phyloP scores from a whole-genome alignment of 352 stramenopile genomes.

The Phytopythium montanum region DNA sequence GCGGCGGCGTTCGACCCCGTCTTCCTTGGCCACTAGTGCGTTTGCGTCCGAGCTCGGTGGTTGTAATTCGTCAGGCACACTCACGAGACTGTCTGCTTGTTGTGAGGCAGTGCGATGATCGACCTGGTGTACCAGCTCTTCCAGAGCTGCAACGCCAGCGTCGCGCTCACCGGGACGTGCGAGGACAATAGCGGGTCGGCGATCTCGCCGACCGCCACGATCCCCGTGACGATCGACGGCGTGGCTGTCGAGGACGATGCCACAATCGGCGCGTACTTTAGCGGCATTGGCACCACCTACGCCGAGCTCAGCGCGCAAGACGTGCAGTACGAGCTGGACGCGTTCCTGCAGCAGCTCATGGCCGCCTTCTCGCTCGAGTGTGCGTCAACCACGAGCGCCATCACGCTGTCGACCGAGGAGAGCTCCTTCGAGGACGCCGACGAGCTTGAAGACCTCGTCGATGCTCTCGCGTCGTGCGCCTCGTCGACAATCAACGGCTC shows the following conservation, averaged over 20 bases:
- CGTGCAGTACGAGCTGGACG: conserved; percentile 56
- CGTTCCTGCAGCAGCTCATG: conserved; percentile 55
- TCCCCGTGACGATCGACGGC: conserved; percentile 31
- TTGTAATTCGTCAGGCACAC: background rate
- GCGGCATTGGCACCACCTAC: conserved; percentile 25
- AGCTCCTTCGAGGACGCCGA: conserved; percentile 41
- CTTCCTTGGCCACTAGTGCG: conserved; percentile 48
- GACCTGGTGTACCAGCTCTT: conserved; percentile 65
- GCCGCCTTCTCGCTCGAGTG: conserved; percentile 52
- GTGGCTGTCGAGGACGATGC: conserved; percentile 26
- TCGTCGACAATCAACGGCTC: conserved; percentile 39
- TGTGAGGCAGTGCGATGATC: conserved; percentile 28
- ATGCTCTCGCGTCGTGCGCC: conserved; percentile 46
- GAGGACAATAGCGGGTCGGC: conserved; percentile 15
- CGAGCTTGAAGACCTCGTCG: conserved; percentile 41
- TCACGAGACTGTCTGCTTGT: conserved; percentile 10
- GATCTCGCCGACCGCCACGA: conserved; percentile 25
- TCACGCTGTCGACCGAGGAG: conserved; percentile 36
- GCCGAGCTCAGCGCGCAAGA: conserved; percentile 31
- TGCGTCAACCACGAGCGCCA: conserved; percentile 23
- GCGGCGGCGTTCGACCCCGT: conserved; percentile 41
- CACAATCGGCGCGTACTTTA: conserved; percentile 28
- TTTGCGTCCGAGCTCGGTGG: conserved; percentile 1
- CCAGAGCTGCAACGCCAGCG: conserved; percentile 47
- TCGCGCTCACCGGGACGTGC: conserved; percentile 28